Evolutionary conservation across 306 rosid species (phyloP).

Genomic region (Prunus fruticosa): DNA sequence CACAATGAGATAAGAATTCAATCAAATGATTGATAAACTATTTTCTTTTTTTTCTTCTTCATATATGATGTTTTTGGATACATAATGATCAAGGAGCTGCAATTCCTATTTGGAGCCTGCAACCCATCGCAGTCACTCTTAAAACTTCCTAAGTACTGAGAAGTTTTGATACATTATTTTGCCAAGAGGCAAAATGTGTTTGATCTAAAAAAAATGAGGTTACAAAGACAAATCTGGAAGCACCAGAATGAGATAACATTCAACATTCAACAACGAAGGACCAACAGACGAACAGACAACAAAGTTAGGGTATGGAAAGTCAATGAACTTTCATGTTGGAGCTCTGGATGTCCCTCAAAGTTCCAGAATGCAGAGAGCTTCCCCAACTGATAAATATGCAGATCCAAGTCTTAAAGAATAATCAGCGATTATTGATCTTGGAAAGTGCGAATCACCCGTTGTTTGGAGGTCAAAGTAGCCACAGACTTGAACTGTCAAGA

Average conservation of each 20-base stretch:
- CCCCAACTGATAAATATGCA: conserved; percentile 2
- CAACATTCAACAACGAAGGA: conserved; percentile 10
- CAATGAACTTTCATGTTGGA: conserved; percentile 15
- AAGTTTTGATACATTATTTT: conserved; percentile 25
- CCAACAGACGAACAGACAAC: not conserved
- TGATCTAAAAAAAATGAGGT: conserved; percentile 30
- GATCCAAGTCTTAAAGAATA: conserved; percentile 19
- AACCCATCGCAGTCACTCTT: conserved; percentile 19
- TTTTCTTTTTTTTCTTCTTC: not conserved
- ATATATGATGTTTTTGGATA: conserved; percentile 17
- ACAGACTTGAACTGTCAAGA: conserved; percentile 68
- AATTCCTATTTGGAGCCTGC: conserved; percentile 30
- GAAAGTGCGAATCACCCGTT: conserved; percentile 52
- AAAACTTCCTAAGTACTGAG: conserved; percentile 20
- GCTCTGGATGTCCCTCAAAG: conserved; percentile 21
- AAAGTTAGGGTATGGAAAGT: conserved; percentile 19
- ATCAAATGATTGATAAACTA: not conserved
- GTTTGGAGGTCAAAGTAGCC: conserved; percentile 50
- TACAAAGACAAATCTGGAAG: conserved; percentile 43
- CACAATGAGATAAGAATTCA: not conserved
- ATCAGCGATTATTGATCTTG: conserved; percentile 33
- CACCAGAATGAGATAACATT: conserved; percentile 38
- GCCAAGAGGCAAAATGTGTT: conserved; percentile 22
- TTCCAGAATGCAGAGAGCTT: conserved; percentile 15
- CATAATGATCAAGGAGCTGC: conserved; percentile 30